A percentile compares a stretch with the other conserved stretches of the same genome.
Conservation (phyloP, 345 rosid species). For the Gossypioides kirkii region DNA sequence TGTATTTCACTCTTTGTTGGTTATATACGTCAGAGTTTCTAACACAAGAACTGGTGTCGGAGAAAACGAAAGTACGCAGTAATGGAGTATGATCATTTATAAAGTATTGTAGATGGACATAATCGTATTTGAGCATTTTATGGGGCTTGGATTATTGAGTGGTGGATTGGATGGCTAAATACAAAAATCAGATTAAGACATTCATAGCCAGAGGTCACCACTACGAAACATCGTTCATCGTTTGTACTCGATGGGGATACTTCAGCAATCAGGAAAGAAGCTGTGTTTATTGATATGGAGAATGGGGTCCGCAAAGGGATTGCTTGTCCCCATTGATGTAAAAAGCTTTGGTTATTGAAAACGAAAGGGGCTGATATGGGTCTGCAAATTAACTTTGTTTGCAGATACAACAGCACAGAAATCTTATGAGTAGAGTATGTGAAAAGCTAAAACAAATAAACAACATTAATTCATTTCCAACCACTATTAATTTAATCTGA, state of each 20-base stretch:
- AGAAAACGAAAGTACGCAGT: background rate
- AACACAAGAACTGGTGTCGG: background rate
- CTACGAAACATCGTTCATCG: slow-evolving; percentile 10
- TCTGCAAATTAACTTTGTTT: no score
- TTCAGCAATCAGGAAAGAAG: background rate
- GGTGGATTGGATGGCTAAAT: background rate
- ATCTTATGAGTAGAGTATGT: no score
- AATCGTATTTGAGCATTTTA: background rate
- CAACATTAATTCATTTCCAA: no score
- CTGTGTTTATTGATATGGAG: no score
- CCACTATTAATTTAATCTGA: no score
- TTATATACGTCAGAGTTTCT: background rate
- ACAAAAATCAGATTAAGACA: background rate
- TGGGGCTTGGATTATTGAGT: background rate
- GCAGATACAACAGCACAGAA: no score
- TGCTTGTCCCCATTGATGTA: background rate
- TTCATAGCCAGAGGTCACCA: background rate
- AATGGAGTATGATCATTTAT: background rate
- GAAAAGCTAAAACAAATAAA: no score
- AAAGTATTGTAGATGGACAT: background rate
- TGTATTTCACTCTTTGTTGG: background rate
- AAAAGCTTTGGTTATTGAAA: no score
- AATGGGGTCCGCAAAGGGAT: background rate
- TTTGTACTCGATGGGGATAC: background rate
- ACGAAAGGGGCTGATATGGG: no score